These are phyloP conservation scores for Rosellinia necatrix DNA, from an alignment of 2,329 filamentous ascomycete species.

Conservation along the genomic window DNA sequence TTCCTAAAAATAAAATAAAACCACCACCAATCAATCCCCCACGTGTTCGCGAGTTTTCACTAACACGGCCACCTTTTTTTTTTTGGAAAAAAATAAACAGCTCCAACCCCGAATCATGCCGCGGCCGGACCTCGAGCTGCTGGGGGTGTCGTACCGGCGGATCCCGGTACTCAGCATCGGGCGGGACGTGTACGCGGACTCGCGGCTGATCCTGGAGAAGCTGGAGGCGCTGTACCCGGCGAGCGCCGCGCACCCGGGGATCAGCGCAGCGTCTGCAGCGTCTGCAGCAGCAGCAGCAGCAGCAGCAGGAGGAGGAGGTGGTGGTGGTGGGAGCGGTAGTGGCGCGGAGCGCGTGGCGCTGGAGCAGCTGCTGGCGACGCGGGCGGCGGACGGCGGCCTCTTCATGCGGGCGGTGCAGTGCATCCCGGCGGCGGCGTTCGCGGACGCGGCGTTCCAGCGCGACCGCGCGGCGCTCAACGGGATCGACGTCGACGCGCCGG, in stretches of 20 bases:
- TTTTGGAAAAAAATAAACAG: no score
- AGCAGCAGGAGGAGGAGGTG: no score
- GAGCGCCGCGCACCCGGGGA: slow-evolving; percentile 42
- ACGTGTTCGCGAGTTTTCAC: no score
- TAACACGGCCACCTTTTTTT: no score
- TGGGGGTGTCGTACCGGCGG: slow-evolving; percentile 70
- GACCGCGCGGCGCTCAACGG: slow-evolving; percentile 56
- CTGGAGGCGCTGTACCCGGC: slow-evolving; percentile 62
- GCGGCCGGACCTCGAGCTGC: slow-evolving; percentile 63
- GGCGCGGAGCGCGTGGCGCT: slow-evolving; percentile 49
- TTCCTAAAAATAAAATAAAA: no score
- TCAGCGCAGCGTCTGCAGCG: slow-evolving; percentile 20
- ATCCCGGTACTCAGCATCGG: slow-evolving; percentile 72
- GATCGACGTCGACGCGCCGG: slow-evolving; percentile 14
- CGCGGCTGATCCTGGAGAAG: slow-evolving; percentile 68
- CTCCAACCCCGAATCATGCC: slow-evolving; percentile 69
- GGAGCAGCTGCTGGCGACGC: slow-evolving; percentile 59
- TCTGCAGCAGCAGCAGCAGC: no score
- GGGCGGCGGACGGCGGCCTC: slow-evolving; percentile 60
- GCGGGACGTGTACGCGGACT: slow-evolving; percentile 71
- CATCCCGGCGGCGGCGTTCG: slow-evolving; percentile 60
- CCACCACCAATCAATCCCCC: no score
- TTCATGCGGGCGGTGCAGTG: slow-evolving; percentile 59
- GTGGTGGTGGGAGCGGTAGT: no score
- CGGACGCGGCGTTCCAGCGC: slow-evolving; percentile 61